Conservation (phyloP, 1,284 basidiomycete genomes). For the Ceratobasidium sp. region DNA sequence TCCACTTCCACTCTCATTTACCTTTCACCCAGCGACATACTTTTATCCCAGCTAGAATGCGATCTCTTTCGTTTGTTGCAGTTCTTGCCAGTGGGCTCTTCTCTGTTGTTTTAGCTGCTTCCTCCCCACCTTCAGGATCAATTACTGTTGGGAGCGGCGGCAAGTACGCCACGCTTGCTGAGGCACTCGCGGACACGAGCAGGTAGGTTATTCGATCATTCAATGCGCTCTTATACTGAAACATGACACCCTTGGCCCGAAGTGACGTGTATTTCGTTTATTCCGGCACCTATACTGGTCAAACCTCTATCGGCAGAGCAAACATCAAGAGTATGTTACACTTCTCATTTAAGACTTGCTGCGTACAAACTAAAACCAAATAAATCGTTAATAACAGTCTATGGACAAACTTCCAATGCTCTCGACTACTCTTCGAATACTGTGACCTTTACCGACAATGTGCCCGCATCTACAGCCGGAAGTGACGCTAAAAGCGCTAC, state of each 20-base stretch:
- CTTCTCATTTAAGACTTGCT: neutral
- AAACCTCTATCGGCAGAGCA: constrained; percentile 30
- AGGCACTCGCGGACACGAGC: constrained; percentile 43
- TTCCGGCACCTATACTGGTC: constrained; percentile 41
- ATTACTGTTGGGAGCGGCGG: constrained; percentile 42
- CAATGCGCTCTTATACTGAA: constrained; percentile 3
- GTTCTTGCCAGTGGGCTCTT: neutral
- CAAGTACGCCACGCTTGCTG: constrained; percentile 43
- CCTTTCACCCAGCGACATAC: no score
- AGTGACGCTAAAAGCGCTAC: constrained; percentile 43
- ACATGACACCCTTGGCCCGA: neutral
- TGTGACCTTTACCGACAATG: constrained; percentile 42
- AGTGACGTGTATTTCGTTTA: constrained; percentile 42
- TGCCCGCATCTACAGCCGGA: constrained; percentile 38
- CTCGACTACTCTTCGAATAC: constrained; percentile 24
- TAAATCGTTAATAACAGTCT: neutral
- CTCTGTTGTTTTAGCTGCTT: neutral
- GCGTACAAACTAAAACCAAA: no score
- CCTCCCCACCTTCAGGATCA: constrained; percentile 37
- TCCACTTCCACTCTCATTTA: no score
- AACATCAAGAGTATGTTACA: constrained; percentile 37
- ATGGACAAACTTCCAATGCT: constrained; percentile 26
- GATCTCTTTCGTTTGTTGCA: neutral
- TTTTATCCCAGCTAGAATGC: no score
- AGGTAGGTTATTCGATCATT: constrained; percentile 7